Base-by-base conservation (phyloP, 2,329 filamentous ascomycete genomes). In the Diplocarpon rosae region DNA sequence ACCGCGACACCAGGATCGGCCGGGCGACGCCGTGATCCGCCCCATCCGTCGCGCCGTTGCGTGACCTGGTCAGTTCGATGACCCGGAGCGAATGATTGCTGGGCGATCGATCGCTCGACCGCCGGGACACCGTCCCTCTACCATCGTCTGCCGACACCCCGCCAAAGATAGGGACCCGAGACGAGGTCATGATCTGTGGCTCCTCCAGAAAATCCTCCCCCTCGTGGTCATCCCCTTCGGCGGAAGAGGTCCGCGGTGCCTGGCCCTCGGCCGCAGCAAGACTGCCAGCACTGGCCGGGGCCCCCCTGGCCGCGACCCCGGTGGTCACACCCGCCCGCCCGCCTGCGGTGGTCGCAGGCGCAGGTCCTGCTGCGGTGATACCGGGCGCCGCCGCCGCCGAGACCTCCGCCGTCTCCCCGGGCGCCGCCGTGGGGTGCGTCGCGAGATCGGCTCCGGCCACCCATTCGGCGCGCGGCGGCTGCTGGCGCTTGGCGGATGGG, bases 101-200 rank as follows among this genome's bases (percentile, higher is more conserved):
- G 28, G 44, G 46, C 31, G 59, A 55, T 24, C 54, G 52, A n/a
- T 54, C 35, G 43, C 56, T 60, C 3, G 57, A 56, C 5, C 29
- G 33, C 17, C 45, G 50, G 35, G 55, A 52, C n/a, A 54, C 55
- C 16, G 24, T 29, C 8, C 20, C 49, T 36, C 50, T 52, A 2
- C 24, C 10, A 13, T 59, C 55, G 14, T 57, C 55, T 9, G 57
- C 56, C 37, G 54, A 54, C 14, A 52, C 44, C 20, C 51, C 38
- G 14, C 56, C 57, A 38, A 52, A 53, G 27, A 63, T 52, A 12
- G 60, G 62, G 9, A 63, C 47, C 13, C 61, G 55, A 16, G 57
- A 57, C 20, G 59, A 62, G 9, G 60, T 63, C 56, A 63, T 58
- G 35, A 63, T 61, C 42, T 58, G 54, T 17, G 58, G 55, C 39